Conservation (phyloP, 106 monocot genomes). For the Allium cepa region DNA sequence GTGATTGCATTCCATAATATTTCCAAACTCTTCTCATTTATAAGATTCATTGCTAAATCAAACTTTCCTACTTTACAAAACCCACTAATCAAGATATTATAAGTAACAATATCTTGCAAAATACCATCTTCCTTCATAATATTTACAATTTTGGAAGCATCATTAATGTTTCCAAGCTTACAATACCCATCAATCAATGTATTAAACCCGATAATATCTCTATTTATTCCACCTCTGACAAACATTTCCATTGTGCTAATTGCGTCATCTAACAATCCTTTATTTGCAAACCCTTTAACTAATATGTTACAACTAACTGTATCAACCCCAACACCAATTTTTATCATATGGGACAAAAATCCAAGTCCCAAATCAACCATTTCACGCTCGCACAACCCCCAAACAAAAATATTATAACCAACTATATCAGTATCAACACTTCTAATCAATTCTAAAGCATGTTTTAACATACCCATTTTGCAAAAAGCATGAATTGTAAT, state of each 20-base stretch:
- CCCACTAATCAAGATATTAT: constrained; percentile 65
- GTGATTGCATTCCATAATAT: constrained; percentile 64
- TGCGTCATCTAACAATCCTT: constrained; percentile 36
- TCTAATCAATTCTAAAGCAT: constrained; percentile 21
- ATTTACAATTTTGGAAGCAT: constrained; percentile 31
- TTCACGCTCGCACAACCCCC: constrained; percentile 57
- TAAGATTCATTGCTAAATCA: constrained; percentile 33
- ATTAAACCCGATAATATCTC: constrained; percentile 68
- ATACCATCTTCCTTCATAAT: constrained; percentile 41
- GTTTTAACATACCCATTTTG: constrained; percentile 27
- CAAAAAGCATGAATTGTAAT: constrained; percentile 45
- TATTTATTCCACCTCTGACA: constrained; percentile 22
- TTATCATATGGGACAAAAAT: constrained; percentile 73
- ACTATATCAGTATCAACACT: constrained; percentile 25
- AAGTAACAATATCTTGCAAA: constrained; percentile 54
- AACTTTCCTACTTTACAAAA: constrained; percentile 53
- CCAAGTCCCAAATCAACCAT: constrained; percentile 25
- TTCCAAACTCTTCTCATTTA: constrained; percentile 21
- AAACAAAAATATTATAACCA: constrained; percentile 59
- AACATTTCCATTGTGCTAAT: constrained; percentile 38
- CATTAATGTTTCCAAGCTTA: constrained; percentile 36
- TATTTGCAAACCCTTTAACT: constrained; percentile 40
- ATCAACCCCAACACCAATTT: constrained; percentile 55
- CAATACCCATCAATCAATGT: constrained; percentile 72
- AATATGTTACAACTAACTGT: constrained; percentile 49